Evolutionary conservation across 371 early-diverging fungal species (phyloP).

Genomic region (Mortierella sp.): DNA sequence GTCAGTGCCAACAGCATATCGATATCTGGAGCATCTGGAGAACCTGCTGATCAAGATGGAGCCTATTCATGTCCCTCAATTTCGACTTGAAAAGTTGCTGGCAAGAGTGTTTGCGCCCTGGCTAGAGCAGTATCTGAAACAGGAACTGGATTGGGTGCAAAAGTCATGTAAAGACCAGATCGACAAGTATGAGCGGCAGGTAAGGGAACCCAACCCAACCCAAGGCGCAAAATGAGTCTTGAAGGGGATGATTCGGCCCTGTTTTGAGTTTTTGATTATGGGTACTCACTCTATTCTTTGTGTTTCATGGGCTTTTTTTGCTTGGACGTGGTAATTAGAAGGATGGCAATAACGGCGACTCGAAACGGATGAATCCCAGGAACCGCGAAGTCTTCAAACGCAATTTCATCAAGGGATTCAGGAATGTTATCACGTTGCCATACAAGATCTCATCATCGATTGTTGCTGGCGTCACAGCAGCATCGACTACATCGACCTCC

Average conservation of each 20-base stretch:
- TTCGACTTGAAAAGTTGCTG: conserved; percentile 37
- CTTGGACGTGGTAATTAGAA: too few relatives aligned
- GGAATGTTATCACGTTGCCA: conserved; percentile 60
- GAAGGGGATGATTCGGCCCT: too few relatives aligned
- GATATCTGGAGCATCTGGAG: conserved; percentile 38
- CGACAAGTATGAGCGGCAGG: conserved; percentile 45
- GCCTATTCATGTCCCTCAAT: conserved; percentile 34
- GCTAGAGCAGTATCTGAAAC: conserved; percentile 42
- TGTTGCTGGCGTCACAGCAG: conserved; percentile 57
- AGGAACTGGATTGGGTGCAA: conserved; percentile 50
- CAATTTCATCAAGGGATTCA: conserved; percentile 64
- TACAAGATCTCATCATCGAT: conserved; percentile 63
- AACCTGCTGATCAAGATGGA: conserved; percentile 35
- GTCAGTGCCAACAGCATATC: conserved; percentile 47
- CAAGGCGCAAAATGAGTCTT: too few relatives aligned
- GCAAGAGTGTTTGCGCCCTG: conserved; percentile 49
- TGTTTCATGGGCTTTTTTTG: too few relatives aligned
- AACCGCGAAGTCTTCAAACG: conserved; percentile 52
- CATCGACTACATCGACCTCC: conserved; percentile 29
- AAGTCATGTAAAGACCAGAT: conserved; percentile 50
- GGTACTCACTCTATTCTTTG: too few relatives aligned
- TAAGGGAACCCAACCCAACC: conserved; percentile 6
- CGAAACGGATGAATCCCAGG: conserved; percentile 51
- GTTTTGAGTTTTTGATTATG: too few relatives aligned
- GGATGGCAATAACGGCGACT: conserved; percentile 19